Evolutionary conservation across 2,329 filamentous ascomycete species (phyloP), one percentile per base, ranked within the genome.

Genomic region (Phialophora verrucosa): DNA sequence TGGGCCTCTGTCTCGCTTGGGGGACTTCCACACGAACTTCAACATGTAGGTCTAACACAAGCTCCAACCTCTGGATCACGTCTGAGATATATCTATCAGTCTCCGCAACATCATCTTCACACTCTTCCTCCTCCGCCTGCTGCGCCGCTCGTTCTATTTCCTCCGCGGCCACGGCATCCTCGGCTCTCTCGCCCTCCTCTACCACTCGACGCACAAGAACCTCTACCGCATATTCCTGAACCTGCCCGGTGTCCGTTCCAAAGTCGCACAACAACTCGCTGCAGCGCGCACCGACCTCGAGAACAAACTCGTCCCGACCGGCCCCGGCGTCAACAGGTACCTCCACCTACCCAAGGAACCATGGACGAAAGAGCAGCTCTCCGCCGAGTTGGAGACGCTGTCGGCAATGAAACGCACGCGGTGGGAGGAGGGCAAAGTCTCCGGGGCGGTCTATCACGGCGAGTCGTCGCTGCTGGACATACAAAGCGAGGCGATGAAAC

Each of bases 391-490:
- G 68, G 87, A 89, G 67, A 87, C 88, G 71, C 83, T 99, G 71
- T 88, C 90, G 17, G 88, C 85, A 57, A 91, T 99, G 91, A 90
- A 97, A 74, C 95, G 98, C 79, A 97, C 93, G 1, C 87, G 91
- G 70, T 99, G 95, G 95, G 95, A 99, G 80, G 94, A 98, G 78
- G 95, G 95, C 8, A 90, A 88, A 70, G 95, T 99, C 62, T 96
- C 91, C 50, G 95, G 95, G 32, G 94, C 95, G 31, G 95, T 99
- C 38, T 99, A 99, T 76, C 94, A 98, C 76, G 95, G 95, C 70
- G 95, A 95, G 61, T 86, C 91, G 47, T 89, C 90, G 53, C 81
- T 99, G 72, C 80, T 95, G 67, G 87, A 90, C 75, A 83, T 99
- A 47, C 95, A 99, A 82, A 91, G 91, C 5, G 92, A 97, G 77